Base-by-base conservation (phyloP, 768 basidiomycete genomes). In the Mycena vitilis region DNA sequence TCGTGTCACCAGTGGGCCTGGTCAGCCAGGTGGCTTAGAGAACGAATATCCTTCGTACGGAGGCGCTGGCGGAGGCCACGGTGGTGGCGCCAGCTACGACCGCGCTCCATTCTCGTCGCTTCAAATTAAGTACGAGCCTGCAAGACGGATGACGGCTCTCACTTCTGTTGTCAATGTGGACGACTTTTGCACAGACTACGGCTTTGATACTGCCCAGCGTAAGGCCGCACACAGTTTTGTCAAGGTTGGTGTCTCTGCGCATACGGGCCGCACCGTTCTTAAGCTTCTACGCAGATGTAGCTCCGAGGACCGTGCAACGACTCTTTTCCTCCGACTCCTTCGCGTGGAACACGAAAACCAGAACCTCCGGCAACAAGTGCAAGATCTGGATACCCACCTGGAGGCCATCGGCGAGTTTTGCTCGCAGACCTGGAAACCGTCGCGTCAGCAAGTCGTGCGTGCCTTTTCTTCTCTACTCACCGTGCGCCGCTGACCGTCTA, bases 341-440 rank as follows among this genome's bases (percentile, higher is more conserved):
- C 51, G 30, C 16, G 7, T 34, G 25, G 51, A 53, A 34, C 7
- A 15, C 30, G 15, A 53, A 13, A 18, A 34, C 10, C 13, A 53
- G 6, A 15, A 53, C 16, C 15, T 36, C 16, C 25, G 36, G 20
- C 7, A 15, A 5, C 25, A 34, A 16, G 20, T 36, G 2, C 30
- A 34, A 34, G 15, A 34, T 7, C 6, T 53, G 25, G 13, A 36
- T 2, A 53, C 6, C 15, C 25, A 18, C 12, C 13, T 36, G 6
- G 30, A 34, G 23, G 6, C 6, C n/a, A 18, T 18, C 6, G 47
- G 18, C 0, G 12, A 1, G 6, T 60, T 49, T 16, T 60, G 59
- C 47, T 2, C 23, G 30, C 47, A 49, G 18, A 60, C 1, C 36
- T 60, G 59, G 47, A 49, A 48, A 34, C 51, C 51, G 44, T 60